Evolutionary conservation across 768 basidiomycete species (phyloP), one percentile per base, ranked within the genome.

Genomic region (Boletus subparvulus): DNA sequence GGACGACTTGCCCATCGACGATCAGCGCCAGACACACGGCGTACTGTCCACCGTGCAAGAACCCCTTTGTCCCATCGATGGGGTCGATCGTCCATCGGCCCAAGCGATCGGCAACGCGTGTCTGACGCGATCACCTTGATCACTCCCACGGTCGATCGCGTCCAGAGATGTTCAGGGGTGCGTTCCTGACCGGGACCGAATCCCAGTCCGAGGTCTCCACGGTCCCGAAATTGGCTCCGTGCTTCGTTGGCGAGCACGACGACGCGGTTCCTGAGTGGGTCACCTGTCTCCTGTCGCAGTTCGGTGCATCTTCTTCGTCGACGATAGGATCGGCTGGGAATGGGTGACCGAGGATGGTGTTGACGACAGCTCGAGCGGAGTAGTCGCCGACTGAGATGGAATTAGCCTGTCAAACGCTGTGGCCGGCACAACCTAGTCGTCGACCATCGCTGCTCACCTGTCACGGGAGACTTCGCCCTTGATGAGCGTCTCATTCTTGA

Each of bases 381-480:
- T 88, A 94, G 73, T 98, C 97, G 37, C 90, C 97, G 21, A 97
- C 94, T 95, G 63, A 26, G 12, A 51, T 14, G 41, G 2, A 36
- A 1, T n/a, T n/a, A n/a, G n/a, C n/a, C n/a, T n/a, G n/a, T n/a
- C n/a, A n/a, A n/a, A n/a, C 28, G 50, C 16, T 40, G 44, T 35
- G 33, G 26, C 51, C 1, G 21, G 47, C 16, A 39, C 37, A 28
- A n/a, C 6, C 11, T 26, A 24, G 14, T 6, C 13, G 46, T 26
- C 46, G 33, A 41, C 39, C 9, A 14, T 21, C 36, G 14, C 6
- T 41, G 61, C 78, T 48, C 57, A 89, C 92, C 87, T 13, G 93
- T 95, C 1, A 96, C 93, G 11, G 93, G 93, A 3, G 88, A 89
- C 72, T 94, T 99, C 96, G 28, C 81, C 85, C 70, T 99, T 98